Conservation (phyloP, 305 asterid species). For the Fraxinus dipetala region DNA sequence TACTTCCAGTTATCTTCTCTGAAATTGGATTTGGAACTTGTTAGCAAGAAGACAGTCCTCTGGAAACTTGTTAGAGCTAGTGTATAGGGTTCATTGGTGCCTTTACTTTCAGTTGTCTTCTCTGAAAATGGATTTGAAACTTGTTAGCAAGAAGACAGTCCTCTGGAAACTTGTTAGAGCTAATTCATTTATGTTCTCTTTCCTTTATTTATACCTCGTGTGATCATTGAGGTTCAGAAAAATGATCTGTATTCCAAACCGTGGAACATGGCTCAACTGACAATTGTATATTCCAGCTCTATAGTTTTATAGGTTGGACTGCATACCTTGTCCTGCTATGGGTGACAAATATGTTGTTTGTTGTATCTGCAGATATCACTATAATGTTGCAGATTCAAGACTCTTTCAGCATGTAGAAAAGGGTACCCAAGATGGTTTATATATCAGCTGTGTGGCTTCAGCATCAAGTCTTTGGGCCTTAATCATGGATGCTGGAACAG, state of each 20-base stretch:
- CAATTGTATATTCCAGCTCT: background rate
- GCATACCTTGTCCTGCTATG: slow-evolving; percentile 6
- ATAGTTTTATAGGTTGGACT: background rate
- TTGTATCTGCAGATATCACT: slow-evolving; percentile 71
- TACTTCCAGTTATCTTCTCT: background rate
- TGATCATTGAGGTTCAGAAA: slow-evolving; percentile 1
- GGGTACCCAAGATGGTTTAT: slow-evolving; percentile 94
- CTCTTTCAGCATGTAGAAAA: slow-evolving; percentile 91
- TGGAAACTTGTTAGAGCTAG: background rate
- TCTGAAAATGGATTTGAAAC: background rate
- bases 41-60: background rate
- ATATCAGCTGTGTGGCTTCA: slow-evolving; percentile 94
- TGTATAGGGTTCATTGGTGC: background rate
- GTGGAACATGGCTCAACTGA: background rate
- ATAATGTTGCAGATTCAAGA: slow-evolving; percentile 92
- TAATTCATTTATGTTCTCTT: background rate
- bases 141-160: background rate
- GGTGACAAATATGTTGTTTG: background rate
- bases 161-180: background rate
- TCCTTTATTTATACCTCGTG: background rate
- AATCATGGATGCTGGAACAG: slow-evolving; percentile 99
- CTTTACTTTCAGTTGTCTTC: background rate
- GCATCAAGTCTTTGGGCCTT: slow-evolving; percentile 96
- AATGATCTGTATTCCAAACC: background rate
- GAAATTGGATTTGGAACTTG: background rate